These are phyloP conservation scores for Eucalyptus erythrocorys DNA, from an alignment of 345 rosid species.

Conservation along the genomic window DNA sequence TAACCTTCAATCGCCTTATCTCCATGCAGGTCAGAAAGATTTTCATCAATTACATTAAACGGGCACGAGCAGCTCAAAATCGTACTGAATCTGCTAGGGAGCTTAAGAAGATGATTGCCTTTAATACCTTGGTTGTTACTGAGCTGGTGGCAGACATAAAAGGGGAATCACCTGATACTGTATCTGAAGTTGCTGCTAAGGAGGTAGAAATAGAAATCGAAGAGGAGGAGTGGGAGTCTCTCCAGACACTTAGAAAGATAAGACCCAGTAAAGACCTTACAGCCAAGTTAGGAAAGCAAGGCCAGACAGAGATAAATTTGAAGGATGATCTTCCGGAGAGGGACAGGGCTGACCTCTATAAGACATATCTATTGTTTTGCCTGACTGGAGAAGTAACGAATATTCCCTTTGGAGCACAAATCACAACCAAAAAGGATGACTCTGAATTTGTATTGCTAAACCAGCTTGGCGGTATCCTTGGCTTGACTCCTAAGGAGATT, in stretches of 20 bases:
- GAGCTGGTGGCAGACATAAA: conserved; percentile 71
- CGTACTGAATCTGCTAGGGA: conserved; percentile 70
- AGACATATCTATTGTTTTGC: conserved; percentile 66
- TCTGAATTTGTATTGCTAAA: conserved; percentile 61
- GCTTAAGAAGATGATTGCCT: conserved; percentile 79
- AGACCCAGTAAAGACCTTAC: conserved; percentile 50
- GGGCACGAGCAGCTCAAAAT: conserved; percentile 57
- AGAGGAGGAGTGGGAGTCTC: conserved; percentile 56
- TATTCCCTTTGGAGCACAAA: conserved; percentile 74
- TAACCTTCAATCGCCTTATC: not conserved
- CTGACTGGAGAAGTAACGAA: conserved; percentile 66
- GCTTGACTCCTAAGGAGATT: conserved; percentile 66
- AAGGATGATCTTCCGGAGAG: conserved; percentile 84
- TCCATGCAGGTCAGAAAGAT: conserved; percentile 47
- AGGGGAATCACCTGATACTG: conserved; percentile 58
- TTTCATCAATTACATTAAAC: conserved; percentile 56
- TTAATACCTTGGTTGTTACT: conserved; percentile 69
- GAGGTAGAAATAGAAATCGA: conserved; percentile 28
- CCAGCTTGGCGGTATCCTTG: conserved; percentile 87
- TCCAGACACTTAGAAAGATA: conserved; percentile 60
- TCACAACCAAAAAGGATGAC: conserved; percentile 66
- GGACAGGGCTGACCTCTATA: conserved; percentile 74
- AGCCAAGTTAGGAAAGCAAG: conserved; percentile 56
- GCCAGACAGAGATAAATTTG: conserved; percentile 86
- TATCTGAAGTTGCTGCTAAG: conserved; percentile 32